Evolutionary conservation across 257 asterid species (phyloP).

Genomic region (Buddleja alternifolia): DNA sequence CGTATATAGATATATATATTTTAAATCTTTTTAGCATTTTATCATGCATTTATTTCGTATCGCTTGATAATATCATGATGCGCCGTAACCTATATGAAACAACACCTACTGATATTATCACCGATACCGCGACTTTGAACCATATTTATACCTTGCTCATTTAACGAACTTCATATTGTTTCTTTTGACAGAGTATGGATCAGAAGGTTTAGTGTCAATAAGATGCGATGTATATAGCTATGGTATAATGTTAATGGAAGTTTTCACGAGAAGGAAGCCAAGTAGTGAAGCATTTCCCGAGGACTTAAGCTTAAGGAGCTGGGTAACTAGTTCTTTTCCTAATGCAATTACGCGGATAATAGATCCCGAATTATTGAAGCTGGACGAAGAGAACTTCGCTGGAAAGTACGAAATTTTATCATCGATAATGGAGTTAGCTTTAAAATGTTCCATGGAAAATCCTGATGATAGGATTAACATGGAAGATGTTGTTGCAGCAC

Average conservation of each 20-base stretch:
- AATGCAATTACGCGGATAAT: slow-evolving; percentile 16
- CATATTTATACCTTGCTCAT: too few relatives aligned
- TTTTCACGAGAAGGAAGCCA: slow-evolving; percentile 30
- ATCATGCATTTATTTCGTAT: too few relatives aligned
- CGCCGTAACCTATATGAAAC: too few relatives aligned
- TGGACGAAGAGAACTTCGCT: slow-evolving; percentile 6
- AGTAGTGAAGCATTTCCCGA: slow-evolving; percentile 11
- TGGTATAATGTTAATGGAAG: slow-evolving; percentile 34
- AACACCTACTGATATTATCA: too few relatives aligned
- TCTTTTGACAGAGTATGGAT: slow-evolving; percentile 29
- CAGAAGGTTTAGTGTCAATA: slow-evolving; percentile 30
- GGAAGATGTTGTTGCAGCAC: slow-evolving; percentile 20
- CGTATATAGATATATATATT: too few relatives aligned
- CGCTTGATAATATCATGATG: too few relatives aligned
- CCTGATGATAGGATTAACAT: slow-evolving; percentile 26
- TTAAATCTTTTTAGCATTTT: too few relatives aligned
- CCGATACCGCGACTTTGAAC: too few relatives aligned
- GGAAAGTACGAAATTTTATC: slow-evolving; percentile 27
- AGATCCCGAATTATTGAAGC: slow-evolving; percentile 28
- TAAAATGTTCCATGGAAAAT: slow-evolving; percentile 24
- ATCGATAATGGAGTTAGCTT: slow-evolving; percentile 37
- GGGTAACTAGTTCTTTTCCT: slow-evolving; percentile 25
- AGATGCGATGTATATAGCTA: slow-evolving; percentile 35
- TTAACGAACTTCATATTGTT: neutral
- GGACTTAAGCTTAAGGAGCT: slow-evolving; percentile 24